Evolutionary conservation across 2,329 filamentous ascomycete species (phyloP), one percentile per base, ranked within the genome.

Genomic region (Claviceps sp.): DNA sequence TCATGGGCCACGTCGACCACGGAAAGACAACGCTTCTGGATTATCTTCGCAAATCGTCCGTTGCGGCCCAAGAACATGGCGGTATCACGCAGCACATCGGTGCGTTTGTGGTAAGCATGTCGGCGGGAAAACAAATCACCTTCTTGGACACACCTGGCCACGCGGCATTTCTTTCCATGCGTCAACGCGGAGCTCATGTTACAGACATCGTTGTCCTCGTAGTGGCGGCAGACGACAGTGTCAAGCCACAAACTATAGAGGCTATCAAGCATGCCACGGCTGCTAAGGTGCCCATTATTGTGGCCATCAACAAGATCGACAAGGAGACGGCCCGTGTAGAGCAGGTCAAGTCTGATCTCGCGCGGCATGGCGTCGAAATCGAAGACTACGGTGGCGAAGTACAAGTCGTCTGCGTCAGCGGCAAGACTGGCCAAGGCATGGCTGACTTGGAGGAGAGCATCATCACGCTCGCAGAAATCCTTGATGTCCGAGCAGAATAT

Each of bases 1-100:
- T 98, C 62, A 98, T 98, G 94, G 93, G 93, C 2, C 93, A 98
- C 58, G 93, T 98, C 60, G 94, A 98, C 65, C 93, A 98, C 66
- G 93, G 93, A 51, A 98, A 98, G 72, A 98, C 93, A 0, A 98
- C 94, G 0, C 82, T 98, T 43, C 75, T 98, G 10, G 93, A 98
- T 65, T 97, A 84, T 70, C 74, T 98, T 45, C 86, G 93, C 40
- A 94, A 95, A 60, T 93, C 90, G 1, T 96, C 89, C 6, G 82
- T 98, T 44, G 94, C 85, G 43, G 89, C 89, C 5, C 82, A 85
- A 51, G 93, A 98, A 65, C 90, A 96, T 64, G 93, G 93, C 56
- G 93, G 93, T 39, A 98, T 98, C 64, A 98, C 93, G 0, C 93
- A 98, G 66, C 93, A 98, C 63, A 98, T 98, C 58, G 94, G 93